Evolutionary conservation across 768 basidiomycete species (phyloP).

Genomic region (Russula abietina): DNA sequence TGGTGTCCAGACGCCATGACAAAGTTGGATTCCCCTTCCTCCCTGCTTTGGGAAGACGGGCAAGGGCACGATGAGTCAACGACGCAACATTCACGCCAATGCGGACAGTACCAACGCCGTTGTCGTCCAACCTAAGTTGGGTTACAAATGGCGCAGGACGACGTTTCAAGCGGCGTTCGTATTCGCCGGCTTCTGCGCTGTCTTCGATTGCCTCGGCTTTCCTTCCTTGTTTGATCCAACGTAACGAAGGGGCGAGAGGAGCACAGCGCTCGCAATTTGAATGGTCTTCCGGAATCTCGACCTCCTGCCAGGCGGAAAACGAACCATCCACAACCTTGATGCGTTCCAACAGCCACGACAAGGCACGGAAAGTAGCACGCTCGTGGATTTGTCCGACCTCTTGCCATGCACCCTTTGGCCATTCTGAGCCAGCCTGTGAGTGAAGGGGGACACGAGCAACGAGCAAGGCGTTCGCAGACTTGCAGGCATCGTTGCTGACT

Average conservation of each 20-base stretch:
- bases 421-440: conserved; percentile 66
- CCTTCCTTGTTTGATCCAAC: conserved; percentile 62
- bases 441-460: conserved; percentile 69
- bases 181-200: conserved; percentile 77
- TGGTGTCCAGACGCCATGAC: conserved; percentile 79
- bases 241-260: conserved; percentile 65
- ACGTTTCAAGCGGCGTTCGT: conserved; percentile 80
- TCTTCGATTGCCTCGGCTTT: conserved; percentile 71
- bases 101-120: conserved; percentile 62
- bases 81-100: conserved; percentile 87
- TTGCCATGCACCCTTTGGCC: conserved; percentile 67
- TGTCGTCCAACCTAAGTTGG: conserved; percentile 62
- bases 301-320: conserved; percentile 61
- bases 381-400: conserved; percentile 87
- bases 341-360: conserved; percentile 86
- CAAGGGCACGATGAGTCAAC: conserved; percentile 77
- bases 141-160: conserved; percentile 85
- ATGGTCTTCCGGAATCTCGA: conserved; percentile 40
- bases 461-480: conserved; percentile 70
- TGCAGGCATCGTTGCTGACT: conserved; percentile 57
- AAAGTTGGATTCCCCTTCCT: conserved; percentile 44
- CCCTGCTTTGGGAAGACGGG: conserved; percentile 57
- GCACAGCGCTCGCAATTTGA: conserved; percentile 74
- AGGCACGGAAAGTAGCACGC: conserved; percentile 66
- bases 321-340: conserved; percentile 67